These are phyloP conservation scores for Cyclocybe aegerita DNA, from an alignment of 768 basidiomycete species.

Conservation along the genomic window DNA sequence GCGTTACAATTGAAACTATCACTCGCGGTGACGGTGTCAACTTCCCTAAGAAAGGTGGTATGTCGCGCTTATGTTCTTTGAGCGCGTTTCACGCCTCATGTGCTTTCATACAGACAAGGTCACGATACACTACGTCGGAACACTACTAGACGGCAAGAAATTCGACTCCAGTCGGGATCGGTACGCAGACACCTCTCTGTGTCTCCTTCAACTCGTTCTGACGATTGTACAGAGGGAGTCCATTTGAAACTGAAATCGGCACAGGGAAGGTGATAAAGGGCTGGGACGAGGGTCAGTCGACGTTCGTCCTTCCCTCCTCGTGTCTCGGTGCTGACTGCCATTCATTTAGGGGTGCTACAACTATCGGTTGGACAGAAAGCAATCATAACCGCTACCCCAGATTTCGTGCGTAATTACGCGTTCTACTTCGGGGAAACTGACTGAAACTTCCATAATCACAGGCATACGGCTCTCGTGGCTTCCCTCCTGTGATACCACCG, in stretches of 20 bases:
- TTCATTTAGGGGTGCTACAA: constrained; percentile 63
- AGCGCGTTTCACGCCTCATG: constrained; percentile 13
- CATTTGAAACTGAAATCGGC: constrained; percentile 75
- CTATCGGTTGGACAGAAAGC: constrained; percentile 80
- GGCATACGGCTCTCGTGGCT: constrained; percentile 76
- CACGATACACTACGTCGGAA: constrained; percentile 79
- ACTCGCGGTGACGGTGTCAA: constrained; percentile 57
- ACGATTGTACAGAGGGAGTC: constrained; percentile 38
- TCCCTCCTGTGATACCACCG: constrained; percentile 77
- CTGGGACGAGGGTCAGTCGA: constrained; percentile 80
- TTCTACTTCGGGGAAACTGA: constrained; percentile 1
- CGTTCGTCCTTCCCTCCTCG: not conserved
- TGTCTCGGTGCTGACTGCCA: constrained; percentile 13
- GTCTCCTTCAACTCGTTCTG: not conserved
- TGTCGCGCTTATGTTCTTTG: constrained; percentile 25
- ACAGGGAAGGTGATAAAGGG: constrained; percentile 86
- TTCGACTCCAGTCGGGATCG: constrained; percentile 82
- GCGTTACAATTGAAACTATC: constrained; percentile 65
- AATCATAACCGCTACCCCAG: constrained; percentile 61
- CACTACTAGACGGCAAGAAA: constrained; percentile 54
- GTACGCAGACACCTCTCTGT: constrained; percentile 34
- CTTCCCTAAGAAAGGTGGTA: constrained; percentile 74
- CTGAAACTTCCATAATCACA: constrained; percentile 24
- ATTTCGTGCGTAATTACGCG: constrained; percentile 58
- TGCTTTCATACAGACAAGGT: constrained; percentile 55